Percentiles rank a stretch among this genome's conserved stretches.
These are phyloP conservation scores for Lophiotrema nucula DNA, from an alignment of 495 filamentous ascomycete genomes.

Conservation along the genomic window DNA sequence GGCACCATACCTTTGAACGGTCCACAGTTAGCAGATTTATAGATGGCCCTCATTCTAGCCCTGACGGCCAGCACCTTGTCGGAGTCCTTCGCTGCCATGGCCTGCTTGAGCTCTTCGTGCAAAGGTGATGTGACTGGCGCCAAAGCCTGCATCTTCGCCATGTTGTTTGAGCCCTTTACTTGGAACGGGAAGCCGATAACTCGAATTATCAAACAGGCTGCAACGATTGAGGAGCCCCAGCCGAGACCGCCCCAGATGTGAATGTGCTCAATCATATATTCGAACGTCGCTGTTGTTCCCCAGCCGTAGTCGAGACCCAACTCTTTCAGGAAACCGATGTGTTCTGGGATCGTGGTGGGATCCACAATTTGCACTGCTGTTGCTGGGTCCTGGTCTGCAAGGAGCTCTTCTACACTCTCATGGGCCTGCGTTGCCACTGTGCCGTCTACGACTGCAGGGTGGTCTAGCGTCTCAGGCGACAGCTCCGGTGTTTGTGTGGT, in stretches of 20 bases:
- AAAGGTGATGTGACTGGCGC: constrained; percentile 51
- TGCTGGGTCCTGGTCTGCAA: neutral
- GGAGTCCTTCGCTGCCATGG: constrained; percentile 43
- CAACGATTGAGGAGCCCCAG: constrained; percentile 76
- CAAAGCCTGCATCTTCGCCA: constrained; percentile 52
- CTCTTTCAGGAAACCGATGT: constrained; percentile 77
- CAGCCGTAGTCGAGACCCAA: constrained; percentile 84
- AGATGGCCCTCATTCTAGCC: constrained; percentile 50
- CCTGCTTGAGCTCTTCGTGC: constrained; percentile 50
- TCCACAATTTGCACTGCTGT: neutral
- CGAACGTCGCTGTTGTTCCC: constrained; percentile 66
- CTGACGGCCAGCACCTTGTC: constrained; percentile 44
- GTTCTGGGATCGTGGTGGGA: constrained; percentile 54
- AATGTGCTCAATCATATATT: constrained; percentile 76
- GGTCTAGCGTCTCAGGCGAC: constrained; percentile 9
- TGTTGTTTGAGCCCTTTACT: constrained; percentile 57
- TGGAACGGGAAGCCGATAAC: constrained; percentile 62
- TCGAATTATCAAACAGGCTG: constrained; percentile 63
- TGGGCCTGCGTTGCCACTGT: neutral
- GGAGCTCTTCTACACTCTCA: neutral
- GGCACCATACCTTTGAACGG: constrained; percentile 51
- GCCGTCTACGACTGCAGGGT: constrained; percentile 3
- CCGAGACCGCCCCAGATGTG: constrained; percentile 70
- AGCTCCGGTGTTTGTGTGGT: constrained; percentile 22
- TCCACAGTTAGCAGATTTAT: constrained; percentile 55